Evolutionary conservation across 2,329 filamentous ascomycete genomes (phyloP).

Genomic region (Verticillium albo-atrum): DNA sequence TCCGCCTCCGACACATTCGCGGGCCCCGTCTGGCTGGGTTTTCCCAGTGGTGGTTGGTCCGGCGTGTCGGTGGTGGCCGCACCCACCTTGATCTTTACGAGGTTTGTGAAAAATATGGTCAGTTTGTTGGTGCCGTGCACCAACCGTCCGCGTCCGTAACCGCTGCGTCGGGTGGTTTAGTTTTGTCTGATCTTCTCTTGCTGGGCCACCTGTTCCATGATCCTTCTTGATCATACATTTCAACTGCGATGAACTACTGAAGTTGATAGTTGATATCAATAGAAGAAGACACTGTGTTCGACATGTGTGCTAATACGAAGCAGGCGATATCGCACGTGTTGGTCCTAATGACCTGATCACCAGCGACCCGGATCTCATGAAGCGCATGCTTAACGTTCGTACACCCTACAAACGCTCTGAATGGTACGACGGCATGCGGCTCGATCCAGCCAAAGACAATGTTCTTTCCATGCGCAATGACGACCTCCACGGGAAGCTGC

Average conservation of each 20-base stretch:
- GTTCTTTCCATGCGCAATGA: constrained; percentile 47
- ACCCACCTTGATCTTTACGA: constrained; percentile 28
- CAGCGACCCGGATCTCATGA: constrained; percentile 31
- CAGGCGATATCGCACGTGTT: constrained; percentile 33
- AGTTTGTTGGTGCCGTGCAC: constrained; percentile 5
- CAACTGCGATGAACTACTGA: not conserved
- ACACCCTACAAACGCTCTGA: constrained; percentile 28
- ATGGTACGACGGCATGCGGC: constrained; percentile 44
- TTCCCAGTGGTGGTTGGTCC: constrained; percentile 22
- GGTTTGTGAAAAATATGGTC: constrained; percentile 28
- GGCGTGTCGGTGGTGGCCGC: constrained; percentile 19
- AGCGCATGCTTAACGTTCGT: constrained; percentile 30
- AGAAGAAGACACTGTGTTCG: not conserved
- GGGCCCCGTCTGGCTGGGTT: constrained; percentile 21
- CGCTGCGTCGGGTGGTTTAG: no score
- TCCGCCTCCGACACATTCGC: constrained; percentile 20
- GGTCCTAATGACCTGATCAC: constrained; percentile 37
- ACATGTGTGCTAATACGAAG: not conserved
- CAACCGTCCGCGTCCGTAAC: not conserved
- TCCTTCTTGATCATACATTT: not conserved
- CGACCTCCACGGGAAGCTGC: constrained; percentile 32
- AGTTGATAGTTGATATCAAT: not conserved
- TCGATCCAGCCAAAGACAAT: constrained; percentile 51
- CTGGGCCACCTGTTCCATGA: not conserved
- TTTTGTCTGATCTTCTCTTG: no score